A percentile compares a stretch with the other conserved stretches of the same genome.
phyloP scores from a whole-genome alignment of 2,329 filamentous ascomycete species.

The Ampelomyces quisqualis region DNA sequence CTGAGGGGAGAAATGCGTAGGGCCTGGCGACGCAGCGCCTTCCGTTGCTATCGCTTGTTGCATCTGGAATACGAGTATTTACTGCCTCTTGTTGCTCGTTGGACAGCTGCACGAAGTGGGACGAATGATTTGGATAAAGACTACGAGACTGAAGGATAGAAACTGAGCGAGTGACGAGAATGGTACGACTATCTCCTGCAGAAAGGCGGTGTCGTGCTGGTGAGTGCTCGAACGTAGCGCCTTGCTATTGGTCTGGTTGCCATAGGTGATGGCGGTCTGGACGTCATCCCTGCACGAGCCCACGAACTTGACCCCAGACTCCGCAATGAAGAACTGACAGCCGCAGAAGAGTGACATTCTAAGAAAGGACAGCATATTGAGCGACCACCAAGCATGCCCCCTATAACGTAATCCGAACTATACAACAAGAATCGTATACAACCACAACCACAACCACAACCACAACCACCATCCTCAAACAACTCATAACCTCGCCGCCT shows the following conservation, averaged over 20 bases:
- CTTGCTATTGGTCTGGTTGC: slow-evolving; percentile 27
- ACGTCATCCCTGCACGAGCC: slow-evolving; percentile 18
- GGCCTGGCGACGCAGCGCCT: slow-evolving; percentile 39
- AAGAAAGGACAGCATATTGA: background rate
- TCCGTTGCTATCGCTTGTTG: slow-evolving; percentile 39
- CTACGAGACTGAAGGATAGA: slow-evolving; percentile 5
- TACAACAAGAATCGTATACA: background rate
- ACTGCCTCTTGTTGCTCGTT: slow-evolving; percentile 20
- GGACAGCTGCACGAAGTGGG: background rate
- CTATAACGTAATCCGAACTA: too few relatives aligned
- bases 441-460: background rate
- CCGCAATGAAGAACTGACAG: slow-evolving; percentile 2
- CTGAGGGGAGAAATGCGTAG: slow-evolving; percentile 39
- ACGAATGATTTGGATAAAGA: background rate
- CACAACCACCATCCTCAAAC: background rate
- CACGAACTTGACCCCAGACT: slow-evolving; percentile 12
- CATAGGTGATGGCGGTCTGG: slow-evolving; percentile 25
- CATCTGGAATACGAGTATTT: slow-evolving; percentile 31
- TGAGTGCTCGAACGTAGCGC: slow-evolving; percentile 27
- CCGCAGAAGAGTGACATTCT: background rate
- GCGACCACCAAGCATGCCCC: background rate
- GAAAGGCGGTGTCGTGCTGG: slow-evolving; percentile 35
- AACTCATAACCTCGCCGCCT: slow-evolving; percentile 1
- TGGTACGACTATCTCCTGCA: slow-evolving; percentile 15
- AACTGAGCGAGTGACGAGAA: slow-evolving; percentile 6